Percentiles rank a stretch among this genome's conserved stretches.
phyloP scores from a whole-genome alignment of 139 green algal species.

The Chlorella sorokiniana region DNA sequence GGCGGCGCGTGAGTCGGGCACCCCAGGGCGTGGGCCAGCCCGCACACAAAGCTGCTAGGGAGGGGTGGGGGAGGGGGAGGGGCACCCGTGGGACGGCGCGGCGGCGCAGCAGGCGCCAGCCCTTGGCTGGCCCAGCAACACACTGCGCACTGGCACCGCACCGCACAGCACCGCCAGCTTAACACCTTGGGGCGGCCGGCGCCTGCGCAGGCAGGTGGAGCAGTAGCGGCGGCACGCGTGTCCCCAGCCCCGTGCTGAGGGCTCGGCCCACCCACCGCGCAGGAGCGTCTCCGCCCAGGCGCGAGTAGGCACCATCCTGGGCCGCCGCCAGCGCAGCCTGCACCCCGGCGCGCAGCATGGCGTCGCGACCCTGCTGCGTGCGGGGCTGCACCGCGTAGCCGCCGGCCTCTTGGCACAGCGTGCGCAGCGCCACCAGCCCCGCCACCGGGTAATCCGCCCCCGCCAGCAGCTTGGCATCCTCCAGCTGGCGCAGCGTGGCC shows the following conservation, averaged over 20 bases:
- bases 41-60: constrained; percentile 35
- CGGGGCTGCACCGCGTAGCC: constrained; percentile 29
- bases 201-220: too few species aligned
- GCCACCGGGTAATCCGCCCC: constrained; percentile 53
- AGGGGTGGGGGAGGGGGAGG: not conserved
- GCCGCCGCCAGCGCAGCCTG: constrained; percentile 26
- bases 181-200: too few species aligned
- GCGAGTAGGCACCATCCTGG: not conserved
- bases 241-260: not conserved
- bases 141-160: too few species aligned
- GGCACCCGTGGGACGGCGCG: not conserved
- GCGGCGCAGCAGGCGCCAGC: too few species aligned
- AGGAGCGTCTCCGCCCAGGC: constrained; percentile 25
- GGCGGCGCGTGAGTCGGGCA: constrained; percentile 39
- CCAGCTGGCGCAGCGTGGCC: constrained; percentile 38
- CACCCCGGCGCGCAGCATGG: constrained; percentile 51
- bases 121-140: too few species aligned
- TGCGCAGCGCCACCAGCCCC: constrained; percentile 40
- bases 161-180: too few species aligned
- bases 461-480: constrained; percentile 49
- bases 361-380: constrained; percentile 47
- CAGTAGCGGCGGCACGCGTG: too few species aligned
- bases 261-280: not conserved
- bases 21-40: constrained; percentile 44
- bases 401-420: constrained; percentile 43